phyloP scores from a whole-genome alignment of 2,329 filamentous ascomycete genomes.

The Microdochium trichocladiopsis region DNA sequence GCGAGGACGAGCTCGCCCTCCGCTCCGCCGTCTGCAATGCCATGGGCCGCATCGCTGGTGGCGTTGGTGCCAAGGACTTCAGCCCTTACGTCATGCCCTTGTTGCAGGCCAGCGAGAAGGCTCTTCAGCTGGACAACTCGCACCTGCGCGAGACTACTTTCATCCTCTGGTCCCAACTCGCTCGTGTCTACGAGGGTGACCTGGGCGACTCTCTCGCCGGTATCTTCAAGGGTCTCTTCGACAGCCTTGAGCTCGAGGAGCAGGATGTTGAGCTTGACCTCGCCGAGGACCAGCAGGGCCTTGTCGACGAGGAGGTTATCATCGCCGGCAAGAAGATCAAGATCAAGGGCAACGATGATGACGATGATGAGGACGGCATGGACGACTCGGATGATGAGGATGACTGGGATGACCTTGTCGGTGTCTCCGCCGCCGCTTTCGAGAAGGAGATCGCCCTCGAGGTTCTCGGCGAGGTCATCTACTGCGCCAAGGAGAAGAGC shows the following conservation, averaged over 20 bases:
- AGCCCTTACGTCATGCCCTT: slow-evolving; percentile 85
- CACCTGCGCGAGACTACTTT: slow-evolving; percentile 93
- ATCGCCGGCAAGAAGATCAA: slow-evolving; percentile 82
- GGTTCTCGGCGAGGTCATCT: slow-evolving; percentile 88
- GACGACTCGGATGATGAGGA: slow-evolving; percentile 69
- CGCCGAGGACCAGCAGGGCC: slow-evolving; percentile 41
- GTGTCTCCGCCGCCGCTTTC: slow-evolving; percentile 81
- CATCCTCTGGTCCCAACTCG: slow-evolving; percentile 90
- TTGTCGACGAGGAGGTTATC: slow-evolving; percentile 39
- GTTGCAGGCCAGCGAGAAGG: slow-evolving; percentile 90
- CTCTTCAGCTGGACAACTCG: slow-evolving; percentile 79
- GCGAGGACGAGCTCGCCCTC: slow-evolving; percentile 82
- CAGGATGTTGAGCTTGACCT: slow-evolving; percentile 75
- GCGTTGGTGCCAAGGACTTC: slow-evolving; percentile 81
- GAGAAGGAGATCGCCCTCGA: slow-evolving; percentile 98
- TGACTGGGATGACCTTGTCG: slow-evolving; percentile 76
- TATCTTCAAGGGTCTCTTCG: slow-evolving; percentile 73
- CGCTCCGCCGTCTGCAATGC: slow-evolving; percentile 87
- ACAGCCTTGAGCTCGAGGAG: slow-evolving; percentile 80
- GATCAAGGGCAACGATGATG: slow-evolving; percentile 53
- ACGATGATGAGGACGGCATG: slow-evolving; percentile 49
- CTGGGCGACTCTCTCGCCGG: slow-evolving; percentile 73
- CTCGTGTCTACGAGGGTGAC: slow-evolving; percentile 85
- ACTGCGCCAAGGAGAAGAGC: slow-evolving; percentile 52
- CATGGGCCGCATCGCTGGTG: slow-evolving; percentile 85